A percentile compares a stretch with the other conserved stretches of the same genome.
Conservation (phyloP, 106 monocot species). For the Allium sativum region DNA sequence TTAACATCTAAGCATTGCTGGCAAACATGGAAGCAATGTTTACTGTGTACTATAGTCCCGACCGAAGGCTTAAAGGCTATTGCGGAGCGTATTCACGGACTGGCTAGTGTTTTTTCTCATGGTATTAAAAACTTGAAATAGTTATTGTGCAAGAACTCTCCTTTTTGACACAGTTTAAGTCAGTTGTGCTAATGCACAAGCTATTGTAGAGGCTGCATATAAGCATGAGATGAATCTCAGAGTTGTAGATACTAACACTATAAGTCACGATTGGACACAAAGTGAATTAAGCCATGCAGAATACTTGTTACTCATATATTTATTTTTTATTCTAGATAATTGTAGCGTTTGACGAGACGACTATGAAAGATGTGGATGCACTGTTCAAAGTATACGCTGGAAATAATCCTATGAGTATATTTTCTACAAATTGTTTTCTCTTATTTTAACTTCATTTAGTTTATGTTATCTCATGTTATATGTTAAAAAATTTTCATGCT, state of each 20-base stretch:
- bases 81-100: constrained; percentile 74
- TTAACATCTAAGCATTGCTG: constrained; percentile 77
- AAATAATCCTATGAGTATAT: constrained; percentile 69
- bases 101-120: constrained; percentile 68
- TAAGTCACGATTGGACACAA: constrained; percentile 21
- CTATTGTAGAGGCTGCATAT: constrained; percentile 58
- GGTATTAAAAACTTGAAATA: constrained; percentile 87
- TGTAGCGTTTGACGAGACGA: constrained; percentile 87
- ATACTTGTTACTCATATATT: too few relatives aligned
- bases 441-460: too few relatives aligned
- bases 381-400: constrained; percentile 73
- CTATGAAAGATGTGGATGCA: constrained; percentile 85
- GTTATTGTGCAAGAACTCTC: constrained; percentile 77
- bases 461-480: neutral
- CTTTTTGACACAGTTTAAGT: constrained; percentile 94
- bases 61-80: constrained; percentile 93
- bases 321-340: constrained; percentile 45
- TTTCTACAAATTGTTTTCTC: too few relatives aligned
- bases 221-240: constrained; percentile 87
- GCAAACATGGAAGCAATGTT: constrained; percentile 99
- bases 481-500: too few relatives aligned
- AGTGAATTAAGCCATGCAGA: too few relatives aligned
- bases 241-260: constrained; percentile 68
- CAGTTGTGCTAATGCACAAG: constrained; percentile 49
- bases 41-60: constrained; percentile 92